phyloP scores from a whole-genome alignment of 306 rosid species.

The Vigna mungo region DNA sequence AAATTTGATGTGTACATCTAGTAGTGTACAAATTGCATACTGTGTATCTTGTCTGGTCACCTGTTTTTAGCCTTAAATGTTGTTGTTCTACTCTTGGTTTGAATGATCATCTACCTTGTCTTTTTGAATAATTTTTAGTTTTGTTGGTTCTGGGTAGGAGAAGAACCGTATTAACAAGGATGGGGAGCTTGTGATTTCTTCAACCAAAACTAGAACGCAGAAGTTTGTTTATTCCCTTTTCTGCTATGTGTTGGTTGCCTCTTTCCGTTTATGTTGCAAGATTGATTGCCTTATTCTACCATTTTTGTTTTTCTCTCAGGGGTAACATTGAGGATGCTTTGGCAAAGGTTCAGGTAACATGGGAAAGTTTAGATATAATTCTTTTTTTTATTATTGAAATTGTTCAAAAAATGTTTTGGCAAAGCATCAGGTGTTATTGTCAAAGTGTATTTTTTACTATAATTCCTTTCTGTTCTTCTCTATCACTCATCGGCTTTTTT shows the following conservation, averaged over 20 bases:
- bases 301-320: conserved; percentile 38
- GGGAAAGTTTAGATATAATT: conserved; percentile 9
- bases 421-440: background rate
- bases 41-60: conserved; percentile 7
- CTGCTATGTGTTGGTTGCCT: conserved; percentile 13
- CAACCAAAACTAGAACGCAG: conserved; percentile 93
- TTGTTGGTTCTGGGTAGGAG: conserved; percentile 66
- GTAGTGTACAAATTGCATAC: background rate
- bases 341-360: conserved; percentile 54
- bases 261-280: conserved; percentile 34
- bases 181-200: conserved; percentile 95
- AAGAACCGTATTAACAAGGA: conserved; percentile 93
- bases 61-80: background rate
- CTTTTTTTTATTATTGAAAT: conserved; percentile 1
- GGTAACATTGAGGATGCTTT: conserved; percentile 62
- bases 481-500: background rate
- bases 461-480: conserved; percentile 18
- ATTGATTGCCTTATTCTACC: conserved; percentile 45
- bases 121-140: conserved; percentile 35
- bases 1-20: background rate
- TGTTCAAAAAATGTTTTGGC: background rate
- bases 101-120: conserved; percentile 26
- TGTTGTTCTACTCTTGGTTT: conserved; percentile 28
- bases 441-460: background rate
- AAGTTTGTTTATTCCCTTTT: conserved; percentile 63